Evolutionary conservation across 345 rosid genomes (phyloP).

Genomic region (Lenwebbia sp.): DNA sequence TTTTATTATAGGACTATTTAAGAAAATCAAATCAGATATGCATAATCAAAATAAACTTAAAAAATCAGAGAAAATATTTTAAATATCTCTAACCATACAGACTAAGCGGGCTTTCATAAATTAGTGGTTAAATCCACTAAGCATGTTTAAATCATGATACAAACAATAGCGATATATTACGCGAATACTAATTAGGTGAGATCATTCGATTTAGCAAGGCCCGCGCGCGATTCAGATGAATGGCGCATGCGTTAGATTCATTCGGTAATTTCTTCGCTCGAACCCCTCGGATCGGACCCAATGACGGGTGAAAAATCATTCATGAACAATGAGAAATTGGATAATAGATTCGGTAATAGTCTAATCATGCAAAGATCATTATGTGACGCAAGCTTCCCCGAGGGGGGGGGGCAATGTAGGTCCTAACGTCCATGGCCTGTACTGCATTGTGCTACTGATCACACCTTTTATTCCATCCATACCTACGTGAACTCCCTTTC

Average conservation of each 20-base stretch:
- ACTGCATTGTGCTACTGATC: neutral
- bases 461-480: neutral
- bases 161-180: neutral
- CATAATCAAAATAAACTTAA: too few species aligned
- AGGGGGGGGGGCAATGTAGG: neutral
- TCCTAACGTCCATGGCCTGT: neutral
- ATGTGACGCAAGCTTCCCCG: neutral
- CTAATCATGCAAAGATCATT: neutral
- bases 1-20: too few species aligned
- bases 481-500: neutral
- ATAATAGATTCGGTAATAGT: neutral
- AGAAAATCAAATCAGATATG: too few species aligned
- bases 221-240: neutral
- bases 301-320: neutral
- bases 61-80: too few species aligned
- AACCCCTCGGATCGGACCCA: neutral
- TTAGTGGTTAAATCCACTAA: neutral
- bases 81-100: neutral
- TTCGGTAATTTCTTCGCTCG: neutral
- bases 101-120: neutral
- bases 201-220: neutral
- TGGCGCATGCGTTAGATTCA: neutral
- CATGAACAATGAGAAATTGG: neutral
- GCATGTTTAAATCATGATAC: neutral
- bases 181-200: neutral